phyloP scores from a whole-genome alignment of 306 rosid species.

The Cicer cuneatum region DNA sequence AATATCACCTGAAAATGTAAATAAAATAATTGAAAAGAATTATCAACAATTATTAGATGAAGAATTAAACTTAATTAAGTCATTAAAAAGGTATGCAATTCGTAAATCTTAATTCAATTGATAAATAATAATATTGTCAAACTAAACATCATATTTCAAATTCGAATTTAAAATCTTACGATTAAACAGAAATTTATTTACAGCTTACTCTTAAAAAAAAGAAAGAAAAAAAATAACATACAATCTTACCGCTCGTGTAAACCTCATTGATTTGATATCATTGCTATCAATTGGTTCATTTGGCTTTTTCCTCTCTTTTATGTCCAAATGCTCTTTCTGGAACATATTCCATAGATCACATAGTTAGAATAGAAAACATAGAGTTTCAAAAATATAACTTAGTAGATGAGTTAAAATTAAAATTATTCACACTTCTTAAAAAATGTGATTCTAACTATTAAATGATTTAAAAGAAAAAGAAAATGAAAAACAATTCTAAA shows the following conservation, averaged over 20 bases:
- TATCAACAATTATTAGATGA: not conserved
- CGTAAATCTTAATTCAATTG: fast-evolving
- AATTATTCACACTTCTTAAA: too few relatives aligned
- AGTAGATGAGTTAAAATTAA: too few relatives aligned
- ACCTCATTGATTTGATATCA: slow-evolving; percentile 81
- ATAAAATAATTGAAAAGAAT: slow-evolving; percentile 11
- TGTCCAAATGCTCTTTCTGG: slow-evolving; percentile 85
- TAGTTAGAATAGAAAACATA: slow-evolving; percentile 29
- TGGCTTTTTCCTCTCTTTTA: slow-evolving; percentile 70
- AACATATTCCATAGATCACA: slow-evolving; percentile 29
- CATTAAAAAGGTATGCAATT: not conserved
- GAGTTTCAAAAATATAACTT: too few relatives aligned
- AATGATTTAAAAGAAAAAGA: too few relatives aligned
- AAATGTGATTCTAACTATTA: too few relatives aligned
- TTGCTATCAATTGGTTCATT: slow-evolving; percentile 73
- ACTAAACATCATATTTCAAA: too few relatives aligned
- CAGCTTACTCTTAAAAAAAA: too few relatives aligned
- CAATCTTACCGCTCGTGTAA: slow-evolving; percentile 90
- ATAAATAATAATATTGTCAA: too few relatives aligned
- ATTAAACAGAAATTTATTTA: too few relatives aligned
- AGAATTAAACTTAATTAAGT: slow-evolving; percentile 17
- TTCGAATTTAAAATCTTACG: too few relatives aligned
- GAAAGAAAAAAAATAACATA: not conserved
- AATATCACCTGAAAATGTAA: slow-evolving; percentile 71
- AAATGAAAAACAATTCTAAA: not conserved